phyloP scores from a whole-genome alignment of 192 early-diverging fungal species.

The Linnemannia hyalina region DNA sequence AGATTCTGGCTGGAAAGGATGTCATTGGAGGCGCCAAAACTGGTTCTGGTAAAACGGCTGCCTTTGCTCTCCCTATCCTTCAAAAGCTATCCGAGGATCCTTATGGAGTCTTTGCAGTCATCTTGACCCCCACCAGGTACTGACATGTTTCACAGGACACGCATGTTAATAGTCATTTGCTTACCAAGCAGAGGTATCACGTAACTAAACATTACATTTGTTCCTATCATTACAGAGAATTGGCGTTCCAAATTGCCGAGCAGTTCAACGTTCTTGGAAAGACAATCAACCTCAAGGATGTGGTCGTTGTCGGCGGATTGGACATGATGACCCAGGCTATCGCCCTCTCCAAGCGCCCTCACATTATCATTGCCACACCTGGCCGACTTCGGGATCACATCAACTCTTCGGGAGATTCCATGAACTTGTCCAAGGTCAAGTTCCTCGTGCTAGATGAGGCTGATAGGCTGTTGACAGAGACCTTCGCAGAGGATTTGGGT shows the following conservation, averaged over 20 bases:
- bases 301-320: slow-evolving; percentile 93
- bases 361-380: slow-evolving; percentile 95
- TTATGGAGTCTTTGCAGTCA: slow-evolving; percentile 96
- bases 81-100: slow-evolving; percentile 96
- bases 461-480: slow-evolving; percentile 88
- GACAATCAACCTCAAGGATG: slow-evolving; percentile 84
- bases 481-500: slow-evolving; percentile 87
- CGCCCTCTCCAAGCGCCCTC: slow-evolving; percentile 85
- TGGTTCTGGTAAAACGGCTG: slow-evolving; percentile 97
- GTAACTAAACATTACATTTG: background rate
- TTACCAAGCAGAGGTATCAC: background rate
- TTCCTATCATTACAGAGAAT: slow-evolving; percentile 73
- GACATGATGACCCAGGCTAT: slow-evolving; percentile 97
- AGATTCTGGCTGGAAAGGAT: slow-evolving; percentile 81
- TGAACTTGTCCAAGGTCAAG: slow-evolving; percentile 78
- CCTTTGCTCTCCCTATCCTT: slow-evolving; percentile 97
- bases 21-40: slow-evolving; percentile 97
- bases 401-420: slow-evolving; percentile 76
- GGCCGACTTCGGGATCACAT: slow-evolving; percentile 96
- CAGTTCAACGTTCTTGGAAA: slow-evolving; percentile 96
- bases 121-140: slow-evolving; percentile 93
- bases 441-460: slow-evolving; percentile 98
- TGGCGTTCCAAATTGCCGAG: slow-evolving; percentile 98
- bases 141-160: background rate
- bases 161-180: background rate